These are phyloP conservation scores for Cutaneotrichosporon daszewskae DNA, from an alignment of 1,284 basidiomycete genomes.

Conservation along the genomic window DNA sequence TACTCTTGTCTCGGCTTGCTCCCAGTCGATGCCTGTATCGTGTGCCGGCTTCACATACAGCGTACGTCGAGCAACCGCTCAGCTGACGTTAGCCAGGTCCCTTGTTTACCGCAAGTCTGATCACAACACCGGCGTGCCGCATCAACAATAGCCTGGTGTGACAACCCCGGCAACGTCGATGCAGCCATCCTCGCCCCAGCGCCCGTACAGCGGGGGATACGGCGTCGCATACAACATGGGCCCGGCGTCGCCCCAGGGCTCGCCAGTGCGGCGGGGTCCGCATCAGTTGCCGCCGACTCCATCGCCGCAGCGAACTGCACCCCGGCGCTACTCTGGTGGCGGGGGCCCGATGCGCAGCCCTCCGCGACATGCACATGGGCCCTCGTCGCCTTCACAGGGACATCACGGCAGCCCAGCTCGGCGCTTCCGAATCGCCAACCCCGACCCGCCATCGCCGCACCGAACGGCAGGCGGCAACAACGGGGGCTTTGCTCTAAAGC, in stretches of 20 bases:
- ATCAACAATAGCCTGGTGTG: too few species aligned
- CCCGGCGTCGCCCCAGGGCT: background rate
- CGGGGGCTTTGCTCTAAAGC: too few species aligned
- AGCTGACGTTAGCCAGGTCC: too few species aligned
- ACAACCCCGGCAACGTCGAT: background rate
- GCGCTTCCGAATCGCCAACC: constrained; percentile 4
- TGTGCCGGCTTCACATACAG: too few species aligned
- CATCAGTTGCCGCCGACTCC: background rate
- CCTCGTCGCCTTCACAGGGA: background rate
- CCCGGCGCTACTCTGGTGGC: too few species aligned
- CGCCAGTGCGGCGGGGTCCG: background rate
- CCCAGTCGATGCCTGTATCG: too few species aligned
- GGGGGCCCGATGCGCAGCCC: too few species aligned
- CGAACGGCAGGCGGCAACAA: too few species aligned
- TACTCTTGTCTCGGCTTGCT: too few species aligned
- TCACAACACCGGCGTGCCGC: too few species aligned
- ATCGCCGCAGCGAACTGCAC: background rate
- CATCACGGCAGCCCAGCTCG: background rate
- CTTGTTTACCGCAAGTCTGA: too few species aligned
- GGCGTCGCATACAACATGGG: background rate
- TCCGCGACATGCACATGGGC: background rate
- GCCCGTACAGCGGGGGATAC: background rate
- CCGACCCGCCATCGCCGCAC: background rate
- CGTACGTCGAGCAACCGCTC: too few species aligned
- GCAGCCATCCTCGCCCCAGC: background rate